Evolutionary conservation across 148 eudicot genomes (phyloP).

Genomic region (Rheum nobile): DNA sequence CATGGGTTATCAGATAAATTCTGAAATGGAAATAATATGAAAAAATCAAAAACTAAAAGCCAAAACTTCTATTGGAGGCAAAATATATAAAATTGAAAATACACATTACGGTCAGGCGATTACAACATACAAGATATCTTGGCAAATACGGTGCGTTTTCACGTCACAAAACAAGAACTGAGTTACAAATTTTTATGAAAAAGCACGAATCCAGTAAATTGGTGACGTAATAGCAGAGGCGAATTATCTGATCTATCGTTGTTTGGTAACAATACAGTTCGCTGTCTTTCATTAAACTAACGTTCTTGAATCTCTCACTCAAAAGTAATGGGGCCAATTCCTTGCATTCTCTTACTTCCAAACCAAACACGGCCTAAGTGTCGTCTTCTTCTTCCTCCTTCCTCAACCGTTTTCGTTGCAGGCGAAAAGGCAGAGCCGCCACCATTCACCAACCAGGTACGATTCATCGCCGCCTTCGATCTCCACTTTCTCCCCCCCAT

Average conservation of each 20-base stretch:
- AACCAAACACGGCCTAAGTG: neutral
- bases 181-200: no score
- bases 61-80: no score
- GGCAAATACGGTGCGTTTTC: no score
- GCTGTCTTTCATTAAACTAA: neutral
- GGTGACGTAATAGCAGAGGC: no score
- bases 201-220: no score
- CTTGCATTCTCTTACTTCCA: neutral
- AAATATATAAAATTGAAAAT: no score
- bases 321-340: neutral
- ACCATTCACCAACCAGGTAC: neutral
- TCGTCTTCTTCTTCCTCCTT: neutral
- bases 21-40: no score
- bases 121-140: no score
- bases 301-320: neutral
- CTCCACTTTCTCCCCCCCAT: neutral
- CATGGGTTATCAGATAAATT: no score
- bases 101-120: no score
- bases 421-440: slow-evolving; percentile 7
- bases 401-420: slow-evolving; percentile 4
- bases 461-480: neutral
- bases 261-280: neutral
- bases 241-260: neutral
- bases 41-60: no score
- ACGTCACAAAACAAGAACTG: no score